phyloP scores from a whole-genome alignment of 371 early-diverging fungal genomes.

The Rhizomucor pusillus region DNA sequence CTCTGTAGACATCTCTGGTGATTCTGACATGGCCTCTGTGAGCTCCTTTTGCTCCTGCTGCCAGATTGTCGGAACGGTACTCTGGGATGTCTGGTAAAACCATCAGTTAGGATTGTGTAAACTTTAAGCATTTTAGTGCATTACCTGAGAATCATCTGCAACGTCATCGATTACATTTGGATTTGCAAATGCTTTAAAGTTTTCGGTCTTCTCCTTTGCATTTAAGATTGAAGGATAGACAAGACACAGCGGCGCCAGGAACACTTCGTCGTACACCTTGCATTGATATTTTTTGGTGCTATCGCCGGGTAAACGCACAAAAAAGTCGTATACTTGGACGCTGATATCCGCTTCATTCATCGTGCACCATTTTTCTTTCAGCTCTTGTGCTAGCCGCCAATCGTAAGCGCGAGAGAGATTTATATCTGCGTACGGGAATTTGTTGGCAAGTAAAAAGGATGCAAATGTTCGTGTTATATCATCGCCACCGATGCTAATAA shows the following conservation, averaged over 20 bases:
- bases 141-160: slow-evolving; percentile 33
- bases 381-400: slow-evolving; percentile 67
- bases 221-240: slow-evolving; percentile 57
- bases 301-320: slow-evolving; percentile 69
- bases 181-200: slow-evolving; percentile 17
- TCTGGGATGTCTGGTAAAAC: background rate
- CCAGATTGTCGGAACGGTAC: too few species aligned
- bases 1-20: slow-evolving; percentile 2
- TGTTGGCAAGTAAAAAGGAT: slow-evolving; percentile 59
- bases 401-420: slow-evolving; percentile 63
- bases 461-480: slow-evolving; percentile 78
- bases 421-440: slow-evolving; percentile 76
- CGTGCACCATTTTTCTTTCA: slow-evolving; percentile 82
- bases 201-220: slow-evolving; percentile 15
- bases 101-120: background rate
- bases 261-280: slow-evolving; percentile 86
- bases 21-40: background rate
- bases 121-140: background rate
- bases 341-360: slow-evolving; percentile 81
- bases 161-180: slow-evolving; percentile 35
- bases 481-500: slow-evolving; percentile 73
- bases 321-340: slow-evolving; percentile 79
- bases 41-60: too few species aligned
- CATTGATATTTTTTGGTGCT: slow-evolving; percentile 73
- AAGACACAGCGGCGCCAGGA: slow-evolving; percentile 70